Evolutionary conservation across 768 basidiomycete genomes (phyloP).

Genomic region (Hydnum rufescens): DNA sequence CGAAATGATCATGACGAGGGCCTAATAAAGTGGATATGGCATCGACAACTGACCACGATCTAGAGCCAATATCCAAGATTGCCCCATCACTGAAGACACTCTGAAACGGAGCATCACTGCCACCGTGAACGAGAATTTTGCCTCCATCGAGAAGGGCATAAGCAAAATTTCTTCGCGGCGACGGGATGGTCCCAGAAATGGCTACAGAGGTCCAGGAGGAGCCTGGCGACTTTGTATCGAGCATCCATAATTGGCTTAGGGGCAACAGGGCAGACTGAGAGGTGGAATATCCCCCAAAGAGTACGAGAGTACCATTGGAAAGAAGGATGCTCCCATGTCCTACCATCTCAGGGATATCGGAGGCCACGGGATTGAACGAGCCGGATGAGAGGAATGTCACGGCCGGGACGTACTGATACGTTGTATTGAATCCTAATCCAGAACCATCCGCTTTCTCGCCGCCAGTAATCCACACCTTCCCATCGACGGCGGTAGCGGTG

Average conservation of each 20-base stretch:
- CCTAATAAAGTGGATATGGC: conserved; percentile 36
- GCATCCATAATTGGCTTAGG: conserved; percentile 37
- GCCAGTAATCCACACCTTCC: conserved; percentile 50
- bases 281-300: conserved; percentile 47
- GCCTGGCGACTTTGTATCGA: conserved; percentile 33
- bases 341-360: conserved; percentile 34
- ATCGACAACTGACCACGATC: conserved; percentile 36
- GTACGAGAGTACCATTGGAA: conserved; percentile 43
- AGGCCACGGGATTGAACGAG: conserved; percentile 30
- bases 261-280: conserved; percentile 26
- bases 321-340: conserved; percentile 59
- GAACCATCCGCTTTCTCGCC: conserved; percentile 74
- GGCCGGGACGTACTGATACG: conserved; percentile 33
- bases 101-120: conserved; percentile 34
- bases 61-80: conserved; percentile 38
- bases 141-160: conserved; percentile 26
- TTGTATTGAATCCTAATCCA: conserved; percentile 35
- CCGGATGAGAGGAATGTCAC: conserved; percentile 37
- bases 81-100: conserved; percentile 45
- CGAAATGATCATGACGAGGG: conserved; percentile 52
- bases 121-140: conserved; percentile 59
- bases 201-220: conserved; percentile 29
- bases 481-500: conserved; percentile 31
- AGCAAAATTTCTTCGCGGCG: conserved; percentile 48
- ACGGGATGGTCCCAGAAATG: conserved; percentile 22